Evolutionary conservation across 345 rosid genomes (phyloP), one percentile per base, ranked within the genome.

Genomic region (Turritis glabra): DNA sequence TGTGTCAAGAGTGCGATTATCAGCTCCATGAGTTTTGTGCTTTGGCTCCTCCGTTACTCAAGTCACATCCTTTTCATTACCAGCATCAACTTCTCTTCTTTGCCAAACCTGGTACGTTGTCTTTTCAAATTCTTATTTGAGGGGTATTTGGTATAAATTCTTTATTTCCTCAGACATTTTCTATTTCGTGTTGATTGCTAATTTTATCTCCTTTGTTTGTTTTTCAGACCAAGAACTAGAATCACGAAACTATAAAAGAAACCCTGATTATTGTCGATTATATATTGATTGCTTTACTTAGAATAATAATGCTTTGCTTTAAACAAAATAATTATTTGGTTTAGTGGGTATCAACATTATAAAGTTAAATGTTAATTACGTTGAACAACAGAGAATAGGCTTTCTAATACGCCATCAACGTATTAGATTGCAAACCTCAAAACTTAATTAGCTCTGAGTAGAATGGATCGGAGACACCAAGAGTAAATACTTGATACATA

Each of bases 21-120:
- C 91, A 88, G 83, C 79, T 94, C 4, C 98, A 94, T 73, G 95
- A 86, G 37, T 91, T 91, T 74, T 94, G 98, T 64, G 95, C 91
- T 54, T 61, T 82, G 67, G 91, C 90, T 64, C 86, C 89, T 75
- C 78, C 76, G 2, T 12, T 67, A 35, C 86, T 87, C 12, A 78
- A 79, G 48, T 78, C 78, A 9, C 97, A 94, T 46, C 97, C 96
- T 60, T 74, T 86, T 61, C 97, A 94, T 74, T 58, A 23, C 51
- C 93, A 85, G 5, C 98, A 94, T 84, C 87, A 77, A 2, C 85
- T 91, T 21, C 57, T 63, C 9, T 86, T 88, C 80, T 79, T 69
- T 57, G 56, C 85, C 35, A 89, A 89, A 69, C 90, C 95, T 69
- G 92, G 96, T 85, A 25, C 70, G 47, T 55, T 55, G 48, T 27